A percentile compares a stretch with the other conserved stretches of the same genome.
These are phyloP conservation scores for Barnettozyma hawaiiensis DNA, from an alignment of 1,139 yeast genomes.

Conservation along the genomic window DNA sequence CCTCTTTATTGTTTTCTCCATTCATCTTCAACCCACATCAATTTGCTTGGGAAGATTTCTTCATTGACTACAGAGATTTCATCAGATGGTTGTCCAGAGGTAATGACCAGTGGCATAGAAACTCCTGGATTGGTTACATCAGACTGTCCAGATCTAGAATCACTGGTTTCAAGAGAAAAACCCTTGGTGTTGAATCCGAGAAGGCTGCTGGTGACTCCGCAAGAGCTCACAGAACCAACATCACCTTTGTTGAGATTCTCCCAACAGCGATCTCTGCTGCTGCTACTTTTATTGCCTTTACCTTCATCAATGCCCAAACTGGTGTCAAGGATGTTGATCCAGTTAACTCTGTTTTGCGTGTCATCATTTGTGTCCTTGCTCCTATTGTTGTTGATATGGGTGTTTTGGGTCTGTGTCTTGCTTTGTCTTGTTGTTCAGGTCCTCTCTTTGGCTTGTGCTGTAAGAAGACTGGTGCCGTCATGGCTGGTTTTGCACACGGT, in stretches of 20 bases:
- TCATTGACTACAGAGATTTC: constrained; percentile 96
- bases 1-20: constrained; percentile 90
- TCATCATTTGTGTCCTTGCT: constrained; percentile 82
- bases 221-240: constrained; percentile 88
- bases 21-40: constrained; percentile 97
- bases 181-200: constrained; percentile 83
- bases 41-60: constrained; percentile 98
- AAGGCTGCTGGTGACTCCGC: constrained; percentile 91
- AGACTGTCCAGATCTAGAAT: constrained; percentile 94
- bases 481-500: constrained; percentile 97
- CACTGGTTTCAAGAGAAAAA: constrained; percentile 95
- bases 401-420: constrained; percentile 66
- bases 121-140: constrained; percentile 98
- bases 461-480: constrained; percentile 94
- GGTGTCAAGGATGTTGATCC: constrained; percentile 64
- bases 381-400: constrained; percentile 92
- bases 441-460: constrained; percentile 93
- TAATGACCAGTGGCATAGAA: constrained; percentile 97
- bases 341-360: constrained; percentile 80
- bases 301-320: constrained; percentile 93
- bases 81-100: constrained; percentile 99
- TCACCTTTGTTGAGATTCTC: constrained; percentile 79
- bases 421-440: constrained; percentile 94
- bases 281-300: constrained; percentile 84
- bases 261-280: constrained; percentile 86